A percentile compares a stretch with the other conserved stretches of the same genome.
Conservation (phyloP, 2,329 filamentous ascomycete species). For the Botryotinia calthae region DNA sequence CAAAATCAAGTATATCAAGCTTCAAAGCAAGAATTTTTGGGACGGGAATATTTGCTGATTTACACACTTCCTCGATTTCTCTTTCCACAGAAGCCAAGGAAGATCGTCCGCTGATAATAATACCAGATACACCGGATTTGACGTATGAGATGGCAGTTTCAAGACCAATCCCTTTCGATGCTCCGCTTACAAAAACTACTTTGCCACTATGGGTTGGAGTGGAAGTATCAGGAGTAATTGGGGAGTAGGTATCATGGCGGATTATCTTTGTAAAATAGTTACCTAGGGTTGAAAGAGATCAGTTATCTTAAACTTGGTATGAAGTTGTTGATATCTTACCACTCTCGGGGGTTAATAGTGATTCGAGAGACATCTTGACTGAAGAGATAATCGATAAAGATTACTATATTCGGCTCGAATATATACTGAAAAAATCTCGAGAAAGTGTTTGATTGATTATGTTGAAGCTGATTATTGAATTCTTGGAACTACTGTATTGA, state of each 20-base stretch:
- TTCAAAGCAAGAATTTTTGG: not conserved
- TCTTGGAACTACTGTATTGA: not conserved
- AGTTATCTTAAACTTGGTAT: not conserved
- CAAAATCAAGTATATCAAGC: not conserved
- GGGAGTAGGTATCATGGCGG: constrained; percentile 6
- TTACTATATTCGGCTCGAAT: not conserved
- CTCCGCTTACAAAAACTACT: not conserved
- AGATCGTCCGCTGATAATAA: not conserved
- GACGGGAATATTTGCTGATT: not conserved
- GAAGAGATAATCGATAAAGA: not conserved
- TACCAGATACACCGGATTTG: not conserved
- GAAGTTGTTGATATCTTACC: not conserved
- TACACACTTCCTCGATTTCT: not conserved
- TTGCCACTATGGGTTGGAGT: not conserved
- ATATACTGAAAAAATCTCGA: not conserved
- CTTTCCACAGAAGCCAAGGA: not conserved
- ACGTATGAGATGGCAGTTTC: not conserved
- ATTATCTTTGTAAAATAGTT: constrained; percentile 22
- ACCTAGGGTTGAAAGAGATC: not conserved
- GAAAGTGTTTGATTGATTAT: not conserved
- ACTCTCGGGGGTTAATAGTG: not conserved
- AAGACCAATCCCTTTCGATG: not conserved
- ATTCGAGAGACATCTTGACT: not conserved
- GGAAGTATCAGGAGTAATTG: not conserved
- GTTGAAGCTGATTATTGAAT: not conserved